These are phyloP conservation scores for Linnemannia hyalina DNA, from an alignment of 192 early-diverging fungal species.

Conservation along the genomic window DNA sequence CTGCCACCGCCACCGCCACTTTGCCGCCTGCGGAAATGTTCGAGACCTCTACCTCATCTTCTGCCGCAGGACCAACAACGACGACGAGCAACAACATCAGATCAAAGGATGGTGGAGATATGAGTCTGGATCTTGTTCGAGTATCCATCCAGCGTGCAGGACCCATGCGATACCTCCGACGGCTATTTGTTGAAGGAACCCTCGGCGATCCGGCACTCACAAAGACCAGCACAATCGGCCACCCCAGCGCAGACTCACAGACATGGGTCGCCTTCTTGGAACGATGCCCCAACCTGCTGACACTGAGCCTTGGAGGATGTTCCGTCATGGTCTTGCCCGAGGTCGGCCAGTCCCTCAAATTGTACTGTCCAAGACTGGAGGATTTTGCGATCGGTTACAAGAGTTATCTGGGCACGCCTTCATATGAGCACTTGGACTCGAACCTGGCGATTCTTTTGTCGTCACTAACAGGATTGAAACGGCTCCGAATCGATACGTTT, in stretches of 20 bases:
- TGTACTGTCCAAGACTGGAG: not conserved
- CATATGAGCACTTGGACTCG: not conserved
- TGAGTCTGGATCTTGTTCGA: not conserved
- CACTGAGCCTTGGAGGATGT: not conserved
- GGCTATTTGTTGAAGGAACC: not conserved
- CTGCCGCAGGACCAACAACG: not conserved
- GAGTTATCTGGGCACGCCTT: not conserved
- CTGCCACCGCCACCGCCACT: not conserved
- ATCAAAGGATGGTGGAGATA: not conserved
- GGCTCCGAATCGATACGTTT: not conserved
- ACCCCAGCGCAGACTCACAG: not conserved
- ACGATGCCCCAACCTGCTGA: slow-evolving; percentile 1
- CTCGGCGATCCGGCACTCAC: not conserved
- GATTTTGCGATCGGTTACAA: not conserved
- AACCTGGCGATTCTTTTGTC: not conserved
- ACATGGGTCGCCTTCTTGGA: not conserved
- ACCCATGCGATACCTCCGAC: not conserved
- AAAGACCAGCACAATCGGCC: not conserved
- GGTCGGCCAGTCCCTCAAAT: not conserved
- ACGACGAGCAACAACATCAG: not conserved
- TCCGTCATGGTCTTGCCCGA: not conserved
- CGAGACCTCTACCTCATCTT: not conserved
- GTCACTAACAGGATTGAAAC: not conserved
- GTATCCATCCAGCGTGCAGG: not conserved
- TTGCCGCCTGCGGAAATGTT: not conserved